A percentile compares a stretch with the other conserved stretches of the same genome.
Evolutionary conservation across 176 grass and related monocot genomes (phyloP).

Genomic region (Coix lacrymajobi): DNA sequence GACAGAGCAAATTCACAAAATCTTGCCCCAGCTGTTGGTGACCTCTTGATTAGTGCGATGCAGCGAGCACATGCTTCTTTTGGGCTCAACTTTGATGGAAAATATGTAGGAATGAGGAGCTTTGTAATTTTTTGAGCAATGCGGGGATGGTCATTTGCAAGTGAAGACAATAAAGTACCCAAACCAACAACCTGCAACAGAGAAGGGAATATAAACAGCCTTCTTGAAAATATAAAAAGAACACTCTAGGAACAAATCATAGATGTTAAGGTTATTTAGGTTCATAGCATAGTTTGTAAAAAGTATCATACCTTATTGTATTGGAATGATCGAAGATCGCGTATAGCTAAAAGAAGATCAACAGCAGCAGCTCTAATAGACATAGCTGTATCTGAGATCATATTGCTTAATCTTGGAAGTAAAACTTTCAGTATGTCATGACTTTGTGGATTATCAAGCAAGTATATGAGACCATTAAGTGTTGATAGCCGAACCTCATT

Average conservation of each 20-base stretch:
- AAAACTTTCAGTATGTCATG: constrained; percentile 91
- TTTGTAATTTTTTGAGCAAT: constrained; percentile 91
- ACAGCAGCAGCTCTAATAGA: constrained; percentile 66
- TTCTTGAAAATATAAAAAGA: not conserved
- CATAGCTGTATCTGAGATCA: constrained; percentile 68
- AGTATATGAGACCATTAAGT: constrained; percentile 82
- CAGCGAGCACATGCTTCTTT: constrained; percentile 73
- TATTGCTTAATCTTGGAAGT: constrained; percentile 60
- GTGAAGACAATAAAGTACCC: constrained; percentile 58
- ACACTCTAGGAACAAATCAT: not conserved
- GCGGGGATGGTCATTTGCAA: constrained; percentile 78
- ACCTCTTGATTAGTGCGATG: constrained; percentile 77
- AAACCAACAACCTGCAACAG: constrained; percentile 64
- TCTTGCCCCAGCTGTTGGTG: constrained; percentile 71
- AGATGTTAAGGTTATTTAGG: not conserved
- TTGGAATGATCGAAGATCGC: constrained; percentile 69
- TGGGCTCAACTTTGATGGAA: constrained; percentile 64
- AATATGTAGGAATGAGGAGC: constrained; percentile 83
- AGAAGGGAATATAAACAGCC: constrained; percentile 16
- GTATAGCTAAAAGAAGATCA: constrained; percentile 81
- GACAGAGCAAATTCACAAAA: constrained; percentile 89
- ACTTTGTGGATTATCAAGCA: constrained; percentile 87
- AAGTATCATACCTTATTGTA: constrained; percentile 65
- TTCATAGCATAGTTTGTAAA: not conserved
- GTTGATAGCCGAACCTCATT: constrained; percentile 74